These are phyloP conservation scores for Corylus avellana DNA, from an alignment of 306 rosid species.

Conservation along the genomic window DNA sequence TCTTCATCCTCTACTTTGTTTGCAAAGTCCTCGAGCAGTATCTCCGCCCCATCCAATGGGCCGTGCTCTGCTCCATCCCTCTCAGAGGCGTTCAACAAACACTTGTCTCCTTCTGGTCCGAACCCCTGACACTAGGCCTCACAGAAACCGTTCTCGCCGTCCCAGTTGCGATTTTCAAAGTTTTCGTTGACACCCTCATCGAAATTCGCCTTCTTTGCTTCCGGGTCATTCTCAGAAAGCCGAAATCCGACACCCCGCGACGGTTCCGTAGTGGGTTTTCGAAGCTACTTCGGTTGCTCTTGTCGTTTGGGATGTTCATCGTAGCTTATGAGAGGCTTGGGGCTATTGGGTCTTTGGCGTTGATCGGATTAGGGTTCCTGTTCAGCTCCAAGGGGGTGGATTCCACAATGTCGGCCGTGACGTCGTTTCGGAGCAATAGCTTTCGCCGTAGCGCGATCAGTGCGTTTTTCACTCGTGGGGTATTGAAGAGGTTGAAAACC, in stretches of 20 bases:
- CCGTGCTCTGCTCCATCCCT: constrained; percentile 86
- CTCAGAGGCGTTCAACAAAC: constrained; percentile 75
- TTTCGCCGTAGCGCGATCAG: constrained; percentile 65
- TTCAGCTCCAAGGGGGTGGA: constrained; percentile 68
- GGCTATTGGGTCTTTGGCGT: constrained; percentile 54
- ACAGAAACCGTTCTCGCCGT: constrained; percentile 82
- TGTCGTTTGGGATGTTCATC: constrained; percentile 73
- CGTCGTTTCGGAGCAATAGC: constrained; percentile 67
- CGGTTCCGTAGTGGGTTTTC: constrained; percentile 59
- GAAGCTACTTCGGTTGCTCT: constrained; percentile 70
- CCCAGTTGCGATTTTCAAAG: constrained; percentile 70
- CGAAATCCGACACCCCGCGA: constrained; percentile 37
- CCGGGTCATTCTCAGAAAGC: constrained; percentile 50
- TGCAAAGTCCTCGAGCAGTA: constrained; percentile 74
- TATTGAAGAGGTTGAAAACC: constrained; percentile 65
- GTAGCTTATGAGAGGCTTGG: constrained; percentile 73
- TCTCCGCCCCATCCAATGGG: constrained; percentile 91
- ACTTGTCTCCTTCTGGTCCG: constrained; percentile 74
- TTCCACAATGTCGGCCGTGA: constrained; percentile 77
- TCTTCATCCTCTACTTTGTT: constrained; percentile 63
- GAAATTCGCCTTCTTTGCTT: constrained; percentile 61
- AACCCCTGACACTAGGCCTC: constrained; percentile 70
- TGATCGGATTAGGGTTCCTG: constrained; percentile 60
- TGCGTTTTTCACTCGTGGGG: constrained; percentile 66
- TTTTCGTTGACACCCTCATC: constrained; percentile 74